Conservation (phyloP, 2,329 filamentous ascomycete genomes). For the Didymella exigua region DNA sequence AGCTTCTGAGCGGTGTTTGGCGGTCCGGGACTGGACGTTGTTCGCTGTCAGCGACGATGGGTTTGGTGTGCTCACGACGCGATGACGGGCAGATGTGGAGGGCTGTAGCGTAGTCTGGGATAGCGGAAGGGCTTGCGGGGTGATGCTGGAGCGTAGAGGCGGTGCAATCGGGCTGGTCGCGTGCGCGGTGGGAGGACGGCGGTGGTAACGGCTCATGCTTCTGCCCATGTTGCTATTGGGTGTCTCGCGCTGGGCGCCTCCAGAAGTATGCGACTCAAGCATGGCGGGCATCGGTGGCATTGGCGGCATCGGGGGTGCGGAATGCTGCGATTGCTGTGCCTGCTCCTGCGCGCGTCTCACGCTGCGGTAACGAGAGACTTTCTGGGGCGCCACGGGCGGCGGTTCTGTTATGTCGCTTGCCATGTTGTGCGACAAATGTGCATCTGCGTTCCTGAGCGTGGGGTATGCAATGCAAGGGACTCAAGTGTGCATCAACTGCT, state of each 20-base stretch:
- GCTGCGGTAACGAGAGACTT: constrained; percentile 64
- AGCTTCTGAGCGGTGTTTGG: constrained; percentile 27
- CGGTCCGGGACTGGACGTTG: constrained; percentile 33
- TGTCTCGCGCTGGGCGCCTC: constrained; percentile 4
- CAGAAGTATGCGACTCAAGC: constrained; percentile 3
- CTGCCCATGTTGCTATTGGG: constrained; percentile 30
- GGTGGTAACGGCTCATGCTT: constrained; percentile 51
- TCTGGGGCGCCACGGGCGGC: constrained; percentile 41
- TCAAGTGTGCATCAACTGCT: constrained; percentile 5
- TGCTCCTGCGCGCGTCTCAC: constrained; percentile 56
- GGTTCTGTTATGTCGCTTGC: constrained; percentile 37
- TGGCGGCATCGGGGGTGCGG: constrained; percentile 25
- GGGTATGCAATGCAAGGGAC: constrained; percentile 19
- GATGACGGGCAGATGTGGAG: constrained; percentile 29
- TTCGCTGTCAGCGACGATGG: constrained; percentile 25
- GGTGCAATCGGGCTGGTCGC: constrained; percentile 31
- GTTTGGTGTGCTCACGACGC: constrained; percentile 38
- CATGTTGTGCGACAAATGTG: constrained; percentile 37
- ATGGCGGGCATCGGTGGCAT: constrained; percentile 27
- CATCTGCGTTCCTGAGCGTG: constrained; percentile 18
- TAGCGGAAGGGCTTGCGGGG: constrained; percentile 25
- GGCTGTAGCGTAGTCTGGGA: constrained; percentile 17
- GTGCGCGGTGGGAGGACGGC: constrained; percentile 39
- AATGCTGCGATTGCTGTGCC: constrained; percentile 19
- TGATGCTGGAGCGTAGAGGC: constrained; percentile 32